These are phyloP conservation scores for Pseudisothecium myosuroides DNA, from an alignment of 225 moss, liverwort and hornwort genomes.

Conservation along the genomic window DNA sequence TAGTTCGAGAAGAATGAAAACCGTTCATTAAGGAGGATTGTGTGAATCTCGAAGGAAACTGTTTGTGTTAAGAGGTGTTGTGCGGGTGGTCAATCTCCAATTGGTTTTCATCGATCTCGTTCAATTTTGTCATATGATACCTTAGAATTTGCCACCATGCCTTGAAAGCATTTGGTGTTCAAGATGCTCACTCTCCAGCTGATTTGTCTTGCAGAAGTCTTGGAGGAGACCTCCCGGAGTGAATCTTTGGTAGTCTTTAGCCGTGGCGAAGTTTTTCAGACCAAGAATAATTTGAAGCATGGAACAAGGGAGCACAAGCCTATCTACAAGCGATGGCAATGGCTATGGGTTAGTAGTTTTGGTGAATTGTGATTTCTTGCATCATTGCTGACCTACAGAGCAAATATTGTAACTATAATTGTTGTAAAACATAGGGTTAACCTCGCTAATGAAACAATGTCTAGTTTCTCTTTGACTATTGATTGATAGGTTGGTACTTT, in stretches of 20 bases:
- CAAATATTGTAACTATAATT: too few relatives aligned
- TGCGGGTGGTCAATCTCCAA: neutral
- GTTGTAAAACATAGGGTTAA: too few relatives aligned
- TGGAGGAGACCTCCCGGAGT: neutral
- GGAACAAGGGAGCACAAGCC: neutral
- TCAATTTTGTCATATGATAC: neutral
- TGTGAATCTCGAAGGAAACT: neutral
- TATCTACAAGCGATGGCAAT: neutral
- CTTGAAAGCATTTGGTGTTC: too few relatives aligned
- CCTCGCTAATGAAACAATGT: too few relatives aligned
- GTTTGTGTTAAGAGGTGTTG: neutral
- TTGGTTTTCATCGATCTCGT: neutral
- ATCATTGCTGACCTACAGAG: too few relatives aligned
- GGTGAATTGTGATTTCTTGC: neutral
- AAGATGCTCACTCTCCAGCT: neutral
- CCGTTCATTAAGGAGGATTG: neutral
- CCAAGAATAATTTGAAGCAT: neutral
- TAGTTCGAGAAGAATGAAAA: neutral
- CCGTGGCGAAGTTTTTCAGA: neutral
- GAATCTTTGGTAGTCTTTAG: too few relatives aligned
- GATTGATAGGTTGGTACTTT: neutral
- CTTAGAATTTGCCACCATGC: neutral
- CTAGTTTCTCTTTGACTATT: neutral
- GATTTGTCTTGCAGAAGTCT: accelerated
- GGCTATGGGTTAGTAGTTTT: neutral